Percentiles rank a stretch among this genome's conserved stretches.
Evolutionary conservation across 305 asterid species (phyloP).

Genomic region (Caryopteris hybrid): DNA sequence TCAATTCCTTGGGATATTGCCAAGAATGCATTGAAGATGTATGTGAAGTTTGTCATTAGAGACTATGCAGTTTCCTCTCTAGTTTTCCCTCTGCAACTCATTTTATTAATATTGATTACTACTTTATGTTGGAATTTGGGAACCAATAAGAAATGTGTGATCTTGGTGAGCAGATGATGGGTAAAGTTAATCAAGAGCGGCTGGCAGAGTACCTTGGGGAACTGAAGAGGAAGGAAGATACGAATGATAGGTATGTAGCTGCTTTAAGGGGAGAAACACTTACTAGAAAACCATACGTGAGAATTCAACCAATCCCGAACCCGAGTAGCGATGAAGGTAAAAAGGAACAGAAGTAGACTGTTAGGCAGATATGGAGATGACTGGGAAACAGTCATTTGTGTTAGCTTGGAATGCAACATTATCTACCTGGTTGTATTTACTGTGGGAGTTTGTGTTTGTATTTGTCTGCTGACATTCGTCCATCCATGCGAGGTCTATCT

Average conservation of each 20-base stretch:
- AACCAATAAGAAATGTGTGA: not conserved
- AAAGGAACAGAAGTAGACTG: constrained; percentile 32
- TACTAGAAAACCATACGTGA: constrained; percentile 77
- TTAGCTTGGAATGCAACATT: constrained; percentile 8
- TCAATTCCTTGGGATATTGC: not conserved
- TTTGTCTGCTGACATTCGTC: not conserved
- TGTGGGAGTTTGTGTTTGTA: not conserved
- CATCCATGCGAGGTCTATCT: constrained; percentile 1
- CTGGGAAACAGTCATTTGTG: not conserved
- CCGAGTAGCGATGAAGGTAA: constrained; percentile 30
- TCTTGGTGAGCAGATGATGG: constrained; percentile 63
- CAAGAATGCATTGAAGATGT: not conserved
- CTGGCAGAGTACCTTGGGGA: constrained; percentile 81
- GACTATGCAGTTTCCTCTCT: not conserved
- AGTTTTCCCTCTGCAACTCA: not conserved
- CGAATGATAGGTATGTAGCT: constrained; percentile 89
- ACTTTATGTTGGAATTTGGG: not conserved
- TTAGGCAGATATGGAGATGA: not conserved
- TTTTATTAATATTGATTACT: not conserved
- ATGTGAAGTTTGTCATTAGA: not conserved
- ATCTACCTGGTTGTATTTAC: constrained; percentile 1
- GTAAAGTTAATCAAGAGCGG: constrained; percentile 81
- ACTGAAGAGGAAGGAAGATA: constrained; percentile 80
- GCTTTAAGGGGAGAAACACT: constrained; percentile 88
- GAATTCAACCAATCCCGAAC: constrained; percentile 70